Conservation (phyloP, 139 green algal genomes). For the Chlorella sp. region DNA sequence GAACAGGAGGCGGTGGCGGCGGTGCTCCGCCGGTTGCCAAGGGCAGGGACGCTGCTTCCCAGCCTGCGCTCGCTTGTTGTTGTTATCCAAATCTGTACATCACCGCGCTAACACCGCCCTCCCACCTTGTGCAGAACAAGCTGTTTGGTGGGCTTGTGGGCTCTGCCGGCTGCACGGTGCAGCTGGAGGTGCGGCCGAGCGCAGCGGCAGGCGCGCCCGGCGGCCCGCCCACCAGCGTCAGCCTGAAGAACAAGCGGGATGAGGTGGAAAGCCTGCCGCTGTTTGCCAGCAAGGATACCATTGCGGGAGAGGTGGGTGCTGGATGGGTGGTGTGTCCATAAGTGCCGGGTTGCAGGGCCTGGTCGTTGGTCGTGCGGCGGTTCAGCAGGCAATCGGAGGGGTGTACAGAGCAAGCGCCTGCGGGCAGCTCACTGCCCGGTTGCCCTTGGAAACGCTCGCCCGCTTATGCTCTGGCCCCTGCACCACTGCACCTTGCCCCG, state of each 20-base stretch:
- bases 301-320: conserved; percentile 73
- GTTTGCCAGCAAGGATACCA: conserved; percentile 77
- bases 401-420: no score
- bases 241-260: conserved; percentile 45
- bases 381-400: no score
- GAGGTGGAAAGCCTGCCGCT: conserved; percentile 78
- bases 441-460: no score
- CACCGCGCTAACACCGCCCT: not conserved
- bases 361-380: no score
- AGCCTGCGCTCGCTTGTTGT: not conserved
- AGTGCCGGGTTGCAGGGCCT: not conserved
- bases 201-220: conserved; percentile 24
- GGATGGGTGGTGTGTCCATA: not conserved
- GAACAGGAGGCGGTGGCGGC: no score
- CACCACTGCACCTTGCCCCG: no score
- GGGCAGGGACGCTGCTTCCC: not conserved
- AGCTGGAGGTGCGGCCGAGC: conserved; percentile 58
- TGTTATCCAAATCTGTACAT: not conserved
- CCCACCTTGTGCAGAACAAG: conserved; percentile 33
- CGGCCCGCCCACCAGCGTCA: conserved; percentile 37
- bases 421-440: no score
- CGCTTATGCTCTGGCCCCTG: no score
- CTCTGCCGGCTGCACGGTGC: conserved; percentile 46
- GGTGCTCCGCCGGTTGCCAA: not conserved
- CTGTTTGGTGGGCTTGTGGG: conserved; percentile 50